Conservation (phyloP, 805 yeast species). For the Metschnikowia shivogae region DNA sequence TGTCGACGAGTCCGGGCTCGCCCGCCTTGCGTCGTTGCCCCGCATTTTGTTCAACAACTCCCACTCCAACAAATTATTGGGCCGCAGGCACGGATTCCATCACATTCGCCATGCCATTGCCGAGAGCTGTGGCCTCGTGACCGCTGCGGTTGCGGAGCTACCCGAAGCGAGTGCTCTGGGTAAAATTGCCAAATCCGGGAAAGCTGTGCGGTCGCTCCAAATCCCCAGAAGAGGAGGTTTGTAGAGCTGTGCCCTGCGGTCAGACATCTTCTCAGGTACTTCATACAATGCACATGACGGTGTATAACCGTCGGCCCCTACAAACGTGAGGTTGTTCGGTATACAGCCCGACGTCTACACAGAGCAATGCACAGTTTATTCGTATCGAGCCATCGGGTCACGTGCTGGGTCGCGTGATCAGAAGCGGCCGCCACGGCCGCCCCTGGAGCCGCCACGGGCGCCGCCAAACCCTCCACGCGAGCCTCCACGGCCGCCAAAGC, state of each 20-base stretch:
- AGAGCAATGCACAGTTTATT: too few species aligned
- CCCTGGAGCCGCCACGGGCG: conserved; percentile 5
- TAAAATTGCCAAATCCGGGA: too few species aligned
- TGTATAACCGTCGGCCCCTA: too few species aligned
- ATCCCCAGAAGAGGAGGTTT: neutral
- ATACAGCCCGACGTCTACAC: too few species aligned
- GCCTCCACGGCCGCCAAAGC: conserved; percentile 30
- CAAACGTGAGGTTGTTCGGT: too few species aligned
- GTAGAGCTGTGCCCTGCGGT: too few species aligned
- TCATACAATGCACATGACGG: too few species aligned
- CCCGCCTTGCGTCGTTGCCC: conserved; percentile 36
- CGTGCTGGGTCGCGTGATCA: neutral
- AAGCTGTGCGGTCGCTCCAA: neutral
- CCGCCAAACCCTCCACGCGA: conserved; percentile 36
- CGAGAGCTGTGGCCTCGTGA: conserved; percentile 46
- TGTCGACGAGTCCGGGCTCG: conserved; percentile 30
- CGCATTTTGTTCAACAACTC: conserved; percentile 54
- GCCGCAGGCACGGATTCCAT: conserved; percentile 49
- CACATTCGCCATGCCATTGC: conserved; percentile 49
- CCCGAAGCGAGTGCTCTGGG: neutral
- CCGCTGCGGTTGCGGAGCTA: neutral
- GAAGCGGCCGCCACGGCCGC: conserved; percentile 18
- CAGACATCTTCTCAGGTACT: too few species aligned
- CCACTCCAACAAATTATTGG: conserved; percentile 26
- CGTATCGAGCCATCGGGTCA: too few species aligned